These are phyloP conservation scores for Helotiales sp. DNA, from an alignment of 2,329 filamentous ascomycete genomes.

Conservation along the genomic window DNA sequence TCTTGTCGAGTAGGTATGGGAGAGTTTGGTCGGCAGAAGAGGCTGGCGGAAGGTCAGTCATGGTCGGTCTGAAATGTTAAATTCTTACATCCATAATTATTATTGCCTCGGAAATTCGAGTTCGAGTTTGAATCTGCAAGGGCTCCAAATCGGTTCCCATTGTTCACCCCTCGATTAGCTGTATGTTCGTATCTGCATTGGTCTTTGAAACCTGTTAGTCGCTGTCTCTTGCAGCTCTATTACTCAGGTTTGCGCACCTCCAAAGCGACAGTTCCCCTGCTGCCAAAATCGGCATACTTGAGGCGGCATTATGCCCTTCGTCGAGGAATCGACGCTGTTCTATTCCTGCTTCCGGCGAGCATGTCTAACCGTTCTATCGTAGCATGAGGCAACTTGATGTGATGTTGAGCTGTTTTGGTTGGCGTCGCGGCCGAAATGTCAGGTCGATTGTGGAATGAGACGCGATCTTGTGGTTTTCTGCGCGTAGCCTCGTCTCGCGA, in stretches of 20 bases:
- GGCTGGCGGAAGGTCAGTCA: conserved; percentile 10
- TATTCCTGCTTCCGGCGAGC: background rate
- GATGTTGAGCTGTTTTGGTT: background rate
- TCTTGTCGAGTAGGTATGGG: conserved; percentile 36
- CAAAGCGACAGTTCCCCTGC: conserved; percentile 61
- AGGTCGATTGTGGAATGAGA: background rate
- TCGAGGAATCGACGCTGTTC: background rate
- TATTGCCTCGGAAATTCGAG: conserved; percentile 18
- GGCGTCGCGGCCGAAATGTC: too few species aligned
- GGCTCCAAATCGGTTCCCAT: conserved; percentile 36
- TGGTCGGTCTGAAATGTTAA: background rate
- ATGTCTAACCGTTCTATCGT: background rate
- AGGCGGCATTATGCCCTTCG: conserved; percentile 20
- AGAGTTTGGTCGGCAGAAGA: conserved; percentile 1
- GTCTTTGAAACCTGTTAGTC: conserved; percentile 42
- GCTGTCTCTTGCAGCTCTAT: background rate
- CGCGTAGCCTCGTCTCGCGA: background rate
- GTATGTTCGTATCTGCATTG: conserved; percentile 62
- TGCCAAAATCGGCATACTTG: conserved; percentile 60
- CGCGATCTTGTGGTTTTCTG: background rate
- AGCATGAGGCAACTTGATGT: background rate
- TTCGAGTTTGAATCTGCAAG: conserved; percentile 22
- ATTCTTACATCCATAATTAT: conserved; percentile 21
- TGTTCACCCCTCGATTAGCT: conserved; percentile 37
- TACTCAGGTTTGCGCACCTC: conserved; percentile 23